Evolutionary conservation across 2,329 filamentous ascomycete genomes (phyloP).

Genomic region (Sarocladium kiliense): DNA sequence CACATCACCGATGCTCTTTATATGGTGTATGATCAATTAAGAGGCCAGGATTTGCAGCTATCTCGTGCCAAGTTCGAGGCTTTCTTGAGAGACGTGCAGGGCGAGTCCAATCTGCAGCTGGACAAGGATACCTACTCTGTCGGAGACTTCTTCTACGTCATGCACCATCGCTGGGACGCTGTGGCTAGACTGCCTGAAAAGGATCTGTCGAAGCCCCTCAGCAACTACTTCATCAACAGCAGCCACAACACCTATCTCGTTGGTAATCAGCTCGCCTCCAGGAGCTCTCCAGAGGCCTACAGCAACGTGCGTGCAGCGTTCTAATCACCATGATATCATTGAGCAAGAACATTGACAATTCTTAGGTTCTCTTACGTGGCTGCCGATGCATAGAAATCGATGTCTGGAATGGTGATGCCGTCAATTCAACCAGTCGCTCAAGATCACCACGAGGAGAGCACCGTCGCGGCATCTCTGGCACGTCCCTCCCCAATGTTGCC

Average conservation of each 20-base stretch:
- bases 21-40: constrained; percentile 41
- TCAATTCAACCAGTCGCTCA: constrained; percentile 32
- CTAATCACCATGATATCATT: no score
- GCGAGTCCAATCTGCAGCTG: constrained; percentile 31
- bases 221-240: constrained; percentile 90
- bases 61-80: constrained; percentile 33
- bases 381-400: constrained; percentile 94
- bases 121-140: constrained; percentile 37
- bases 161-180: constrained; percentile 34
- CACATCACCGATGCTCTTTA: constrained; percentile 45
- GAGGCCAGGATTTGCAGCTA: constrained; percentile 25
- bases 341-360: constrained; percentile 5
- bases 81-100: constrained; percentile 48
- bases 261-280: constrained; percentile 78
- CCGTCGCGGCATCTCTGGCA: constrained; percentile 36
- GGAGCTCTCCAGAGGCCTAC: constrained; percentile 74
- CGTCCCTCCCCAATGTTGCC: constrained; percentile 39
- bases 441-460: constrained; percentile 30
- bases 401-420: constrained; percentile 74
- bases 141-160: constrained; percentile 43
- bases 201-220: constrained; percentile 64
- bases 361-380: constrained; percentile 64
- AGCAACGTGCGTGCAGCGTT: constrained; percentile 54
- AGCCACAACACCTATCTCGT: constrained; percentile 93
- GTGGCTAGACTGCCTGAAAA: constrained; percentile 38